phyloP scores from a whole-genome alignment of 169 alveolate species.

The Plasmodium fragile region DNA sequence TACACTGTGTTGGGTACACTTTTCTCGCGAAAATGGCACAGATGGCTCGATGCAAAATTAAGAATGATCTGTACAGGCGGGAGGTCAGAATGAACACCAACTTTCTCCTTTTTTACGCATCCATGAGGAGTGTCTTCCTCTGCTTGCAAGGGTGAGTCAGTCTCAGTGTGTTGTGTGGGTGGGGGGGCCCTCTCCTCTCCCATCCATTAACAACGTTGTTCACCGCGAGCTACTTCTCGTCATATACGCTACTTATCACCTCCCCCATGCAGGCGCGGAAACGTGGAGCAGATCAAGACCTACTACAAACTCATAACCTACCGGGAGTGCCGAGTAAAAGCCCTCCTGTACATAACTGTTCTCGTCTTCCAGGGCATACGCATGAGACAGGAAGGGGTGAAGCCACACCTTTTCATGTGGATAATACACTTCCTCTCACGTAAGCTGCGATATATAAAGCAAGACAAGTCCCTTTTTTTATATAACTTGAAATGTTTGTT shows the following conservation, averaged over 20 bases:
- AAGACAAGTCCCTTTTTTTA: background rate
- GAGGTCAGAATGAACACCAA: background rate
- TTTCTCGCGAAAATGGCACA: slow-evolving; percentile 10
- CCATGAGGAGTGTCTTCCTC: background rate
- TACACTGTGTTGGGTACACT: background rate
- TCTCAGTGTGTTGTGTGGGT: background rate
- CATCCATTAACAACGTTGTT: background rate
- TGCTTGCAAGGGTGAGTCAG: slow-evolving; percentile 19
- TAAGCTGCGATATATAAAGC: background rate
- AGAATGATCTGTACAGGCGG: background rate
- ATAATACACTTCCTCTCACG: background rate
- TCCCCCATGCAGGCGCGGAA: background rate
- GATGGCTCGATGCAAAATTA: background rate
- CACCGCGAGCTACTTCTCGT: background rate
- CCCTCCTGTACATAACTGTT: slow-evolving; percentile 7
- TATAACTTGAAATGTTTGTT: slow-evolving; percentile 5
- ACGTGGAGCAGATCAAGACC: background rate
- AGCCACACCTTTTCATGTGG: background rate
- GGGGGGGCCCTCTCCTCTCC: no score
- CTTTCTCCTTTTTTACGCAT: slow-evolving; percentile 1
- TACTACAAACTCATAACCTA: slow-evolving; percentile 19
- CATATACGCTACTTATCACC: background rate
- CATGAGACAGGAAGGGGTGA: background rate
- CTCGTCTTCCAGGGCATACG: slow-evolving; percentile 17
- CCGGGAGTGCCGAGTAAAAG: slow-evolving; percentile 15